These are phyloP conservation scores for Paragyromitra xinjiangensis DNA, from an alignment of 495 filamentous ascomycete genomes.

Conservation along the genomic window DNA sequence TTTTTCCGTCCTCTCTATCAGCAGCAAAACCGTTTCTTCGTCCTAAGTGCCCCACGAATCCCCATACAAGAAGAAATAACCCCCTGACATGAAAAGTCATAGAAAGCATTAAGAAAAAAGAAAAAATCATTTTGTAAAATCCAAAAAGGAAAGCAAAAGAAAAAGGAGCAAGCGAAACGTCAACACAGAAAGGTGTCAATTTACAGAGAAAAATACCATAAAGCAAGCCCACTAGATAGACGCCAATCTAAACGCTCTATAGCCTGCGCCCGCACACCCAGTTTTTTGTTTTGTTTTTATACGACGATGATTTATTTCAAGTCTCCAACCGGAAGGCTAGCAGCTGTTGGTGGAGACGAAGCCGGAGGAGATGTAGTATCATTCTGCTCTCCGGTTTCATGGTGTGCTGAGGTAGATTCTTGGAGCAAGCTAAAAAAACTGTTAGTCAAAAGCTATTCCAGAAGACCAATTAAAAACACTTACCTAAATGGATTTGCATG, in stretches of 20 bases:
- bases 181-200: constrained; percentile 39
- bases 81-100: constrained; percentile 42
- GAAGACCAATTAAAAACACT: constrained; percentile 56
- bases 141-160: constrained; percentile 31
- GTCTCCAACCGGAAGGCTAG: constrained; percentile 60
- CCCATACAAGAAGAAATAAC: constrained; percentile 48
- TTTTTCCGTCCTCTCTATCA: constrained; percentile 44
- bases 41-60: constrained; percentile 30
- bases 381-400: constrained; percentile 65
- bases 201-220: constrained; percentile 46
- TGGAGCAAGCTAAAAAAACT: constrained; percentile 50
- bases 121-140: constrained; percentile 40
- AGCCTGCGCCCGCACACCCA: constrained; percentile 53
- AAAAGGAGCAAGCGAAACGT: constrained; percentile 37
- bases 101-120: constrained; percentile 34
- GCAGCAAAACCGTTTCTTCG: constrained; percentile 28
- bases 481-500: constrained; percentile 92
- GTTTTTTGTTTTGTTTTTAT: constrained; percentile 24
- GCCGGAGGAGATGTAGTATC: constrained; percentile 65
- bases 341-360: constrained; percentile 68
- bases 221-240: constrained; percentile 57
- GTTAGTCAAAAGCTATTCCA: constrained; percentile 31
- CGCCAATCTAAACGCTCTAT: constrained; percentile 56
- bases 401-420: constrained; percentile 51
- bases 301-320: constrained; percentile 40